Conservation (phyloP, 1,139 yeast species). For the Pichia sp. region DNA sequence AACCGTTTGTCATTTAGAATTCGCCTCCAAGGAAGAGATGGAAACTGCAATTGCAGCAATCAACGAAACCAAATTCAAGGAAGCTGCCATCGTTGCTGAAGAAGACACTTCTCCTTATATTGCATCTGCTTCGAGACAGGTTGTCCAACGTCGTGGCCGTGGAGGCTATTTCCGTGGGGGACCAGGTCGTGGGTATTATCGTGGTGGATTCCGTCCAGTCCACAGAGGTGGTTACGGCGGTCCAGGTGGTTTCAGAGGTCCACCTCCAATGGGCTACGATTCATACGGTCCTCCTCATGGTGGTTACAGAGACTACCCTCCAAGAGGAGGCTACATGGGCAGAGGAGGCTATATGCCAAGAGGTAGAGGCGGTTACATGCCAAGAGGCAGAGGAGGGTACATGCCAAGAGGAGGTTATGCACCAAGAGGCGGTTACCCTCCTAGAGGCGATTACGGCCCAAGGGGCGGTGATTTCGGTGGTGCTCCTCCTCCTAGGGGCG, state of each 20-base stretch:
- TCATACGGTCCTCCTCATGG: constrained; percentile 30
- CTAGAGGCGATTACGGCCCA: constrained; percentile 26
- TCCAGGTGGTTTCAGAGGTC: constrained; percentile 31
- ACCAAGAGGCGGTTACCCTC: constrained; percentile 29
- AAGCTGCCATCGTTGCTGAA: constrained; percentile 59
- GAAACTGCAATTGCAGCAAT: constrained; percentile 63
- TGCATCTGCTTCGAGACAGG: constrained; percentile 58
- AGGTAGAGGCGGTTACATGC: constrained; percentile 23
- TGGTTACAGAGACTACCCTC: constrained; percentile 26
- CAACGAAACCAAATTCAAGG: constrained; percentile 70
- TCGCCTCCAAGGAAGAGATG: constrained; percentile 68
- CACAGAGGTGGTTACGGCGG: constrained; percentile 13
- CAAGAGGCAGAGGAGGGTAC: constrained; percentile 21
- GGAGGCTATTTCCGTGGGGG: constrained; percentile 30
- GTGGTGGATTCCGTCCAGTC: constrained; percentile 21
- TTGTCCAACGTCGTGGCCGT: constrained; percentile 40
- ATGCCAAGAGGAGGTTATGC: constrained; percentile 27
- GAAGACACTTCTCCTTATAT: constrained; percentile 76
- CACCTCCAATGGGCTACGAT: constrained; percentile 36
- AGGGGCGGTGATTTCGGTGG: constrained; percentile 29
- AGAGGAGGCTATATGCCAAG: constrained; percentile 25
- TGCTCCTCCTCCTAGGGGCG: constrained; percentile 28
- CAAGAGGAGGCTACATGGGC: constrained; percentile 25
- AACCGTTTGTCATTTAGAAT: constrained; percentile 69
- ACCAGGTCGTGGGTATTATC: constrained; percentile 36